phyloP scores from a whole-genome alignment of 2,329 filamentous ascomycete species.

The Botrytis aclada region DNA sequence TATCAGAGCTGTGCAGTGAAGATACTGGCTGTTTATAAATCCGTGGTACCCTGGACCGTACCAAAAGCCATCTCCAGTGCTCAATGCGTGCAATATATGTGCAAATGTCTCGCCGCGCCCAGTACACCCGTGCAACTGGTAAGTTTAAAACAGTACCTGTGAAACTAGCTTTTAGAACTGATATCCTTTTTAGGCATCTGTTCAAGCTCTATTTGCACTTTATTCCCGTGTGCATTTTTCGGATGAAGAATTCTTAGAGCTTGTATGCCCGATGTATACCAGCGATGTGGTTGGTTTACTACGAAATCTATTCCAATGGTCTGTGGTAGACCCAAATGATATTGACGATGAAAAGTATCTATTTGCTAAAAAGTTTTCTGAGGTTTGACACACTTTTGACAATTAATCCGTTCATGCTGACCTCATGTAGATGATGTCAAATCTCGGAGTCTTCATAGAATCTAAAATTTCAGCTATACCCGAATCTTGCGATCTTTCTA shows the following conservation, averaged over 20 bases:
- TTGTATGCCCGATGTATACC: slow-evolving; percentile 77
- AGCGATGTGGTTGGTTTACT: slow-evolving; percentile 68
- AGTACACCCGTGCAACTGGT: slow-evolving; percentile 74
- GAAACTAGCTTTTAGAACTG: slow-evolving; percentile 20
- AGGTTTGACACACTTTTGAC: slow-evolving; percentile 53
- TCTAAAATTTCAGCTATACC: slow-evolving; percentile 69
- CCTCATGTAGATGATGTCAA: slow-evolving; percentile 68
- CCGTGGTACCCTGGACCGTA: slow-evolving; percentile 82
- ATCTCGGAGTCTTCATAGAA: slow-evolving; percentile 79
- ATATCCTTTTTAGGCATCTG: slow-evolving; percentile 56
- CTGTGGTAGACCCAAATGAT: slow-evolving; percentile 72
- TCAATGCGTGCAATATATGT: slow-evolving; percentile 67
- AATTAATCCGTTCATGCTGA: slow-evolving; percentile 17
- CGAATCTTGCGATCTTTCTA: slow-evolving; percentile 62
- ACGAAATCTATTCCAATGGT: slow-evolving; percentile 75
- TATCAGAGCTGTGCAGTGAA: slow-evolving; percentile 71
- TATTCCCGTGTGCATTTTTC: slow-evolving; percentile 73
- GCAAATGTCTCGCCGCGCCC: slow-evolving; percentile 65
- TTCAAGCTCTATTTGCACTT: slow-evolving; percentile 80
- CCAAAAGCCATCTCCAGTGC: slow-evolving; percentile 75
- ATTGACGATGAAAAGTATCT: slow-evolving; percentile 90
- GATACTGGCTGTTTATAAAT: slow-evolving; percentile 71
- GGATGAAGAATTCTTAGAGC: slow-evolving; percentile 72
- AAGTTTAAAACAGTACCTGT: slow-evolving; percentile 35
- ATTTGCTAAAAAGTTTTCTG: slow-evolving; percentile 88